Base-by-base conservation (phyloP, 2,329 filamentous ascomycete genomes). In the Cadophora sp. region DNA sequence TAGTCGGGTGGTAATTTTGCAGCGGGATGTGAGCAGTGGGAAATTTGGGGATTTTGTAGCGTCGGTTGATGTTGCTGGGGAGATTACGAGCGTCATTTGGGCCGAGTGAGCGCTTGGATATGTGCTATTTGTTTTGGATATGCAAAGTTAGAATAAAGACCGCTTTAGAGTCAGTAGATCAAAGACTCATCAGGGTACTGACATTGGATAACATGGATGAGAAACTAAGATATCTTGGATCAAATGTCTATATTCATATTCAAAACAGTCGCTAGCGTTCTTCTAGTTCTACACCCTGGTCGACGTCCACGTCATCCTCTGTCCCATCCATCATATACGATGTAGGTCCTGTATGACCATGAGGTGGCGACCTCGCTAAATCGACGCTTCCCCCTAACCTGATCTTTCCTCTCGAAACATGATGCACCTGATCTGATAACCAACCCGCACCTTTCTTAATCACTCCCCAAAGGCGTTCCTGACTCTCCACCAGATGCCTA, bases 381-480 rank as follows among this genome's bases (percentile, higher is more conserved):
- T 81, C 68, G n/a, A 73, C 64, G 34, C 58, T 62, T 34, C 61
- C 64, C n/a, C 65, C 68, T 67, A 91, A 79, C 67, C 82, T 82
- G 69, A 91, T 86, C 69, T 86, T 81, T 0, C 89, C 89, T 0
- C 88, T 83, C 0, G 85, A 87, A 6, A 81, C 80, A 51, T 79
- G 82, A 53, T 82, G 81, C 1, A 91, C 79, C 69, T 83, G 85
- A 62, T 83, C 84, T 5, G 86, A 85, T 16, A 91, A 79, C 89
- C 90, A 92, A 4, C 79, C 80, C 0, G 84, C 87, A 0, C 83
- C 81, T 14, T 78, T 79, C 65, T 81, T 83, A 50, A 92, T 82
- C 7, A 85, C 70, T 6, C 77, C 81, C 91, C 91, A 93, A 1
- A 94, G 78, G 71, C 83, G 83, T 75, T 93, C 91, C 76, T 93